phyloP scores from a whole-genome alignment of 441 rosid genomes.

The Kokia cookei region DNA sequence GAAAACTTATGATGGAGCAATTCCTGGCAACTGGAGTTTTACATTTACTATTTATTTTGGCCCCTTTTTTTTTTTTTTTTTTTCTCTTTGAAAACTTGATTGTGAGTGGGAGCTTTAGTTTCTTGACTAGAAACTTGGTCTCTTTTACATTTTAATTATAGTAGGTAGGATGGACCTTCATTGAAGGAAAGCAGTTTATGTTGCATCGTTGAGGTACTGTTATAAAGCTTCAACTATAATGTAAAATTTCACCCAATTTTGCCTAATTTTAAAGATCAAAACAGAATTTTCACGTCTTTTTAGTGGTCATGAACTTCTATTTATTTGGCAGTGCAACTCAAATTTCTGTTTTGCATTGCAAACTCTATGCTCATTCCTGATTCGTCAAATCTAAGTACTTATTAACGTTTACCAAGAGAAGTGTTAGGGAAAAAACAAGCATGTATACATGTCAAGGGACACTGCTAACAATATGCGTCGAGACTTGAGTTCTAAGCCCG shows the following conservation, averaged over 20 bases:
- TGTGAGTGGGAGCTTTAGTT: neutral
- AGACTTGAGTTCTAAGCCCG: neutral
- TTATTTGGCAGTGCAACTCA: neutral
- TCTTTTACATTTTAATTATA: neutral
- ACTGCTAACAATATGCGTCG: neutral
- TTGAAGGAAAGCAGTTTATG: neutral
- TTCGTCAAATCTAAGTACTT: too few species aligned
- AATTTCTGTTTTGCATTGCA: neutral
- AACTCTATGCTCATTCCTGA: neutral
- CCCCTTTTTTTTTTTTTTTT: neutral
- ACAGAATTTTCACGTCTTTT: neutral
- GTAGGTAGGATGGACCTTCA: neutral
- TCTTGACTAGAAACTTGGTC: neutral
- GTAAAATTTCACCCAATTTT: neutral
- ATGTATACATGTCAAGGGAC: neutral
- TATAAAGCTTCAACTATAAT: neutral
- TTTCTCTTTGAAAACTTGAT: neutral
- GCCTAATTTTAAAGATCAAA: neutral
- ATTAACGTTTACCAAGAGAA: neutral
- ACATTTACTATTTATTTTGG: neutral
- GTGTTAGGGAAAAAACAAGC: neutral
- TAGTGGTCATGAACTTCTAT: neutral
- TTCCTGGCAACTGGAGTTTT: constrained; percentile 3
- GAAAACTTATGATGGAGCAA: constrained; percentile 4
- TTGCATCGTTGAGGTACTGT: constrained; percentile 5